Evolutionary conservation across 805 yeast genomes (phyloP).

Genomic region (Metschnikowia continentalis): DNA sequence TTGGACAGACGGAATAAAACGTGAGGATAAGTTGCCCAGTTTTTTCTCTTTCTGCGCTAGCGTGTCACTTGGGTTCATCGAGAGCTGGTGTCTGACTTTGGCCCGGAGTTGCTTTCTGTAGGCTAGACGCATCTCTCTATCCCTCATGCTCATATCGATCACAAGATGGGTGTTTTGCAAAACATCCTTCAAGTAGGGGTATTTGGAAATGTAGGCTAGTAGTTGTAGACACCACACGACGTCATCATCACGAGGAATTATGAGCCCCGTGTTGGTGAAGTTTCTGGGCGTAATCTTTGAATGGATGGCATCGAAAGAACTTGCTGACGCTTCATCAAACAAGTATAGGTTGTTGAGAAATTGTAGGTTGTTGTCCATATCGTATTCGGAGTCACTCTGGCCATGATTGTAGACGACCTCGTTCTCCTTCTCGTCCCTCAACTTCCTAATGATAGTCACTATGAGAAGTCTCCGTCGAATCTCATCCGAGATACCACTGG

Average conservation of each 20-base stretch:
- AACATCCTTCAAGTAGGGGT: slow-evolving; percentile 69
- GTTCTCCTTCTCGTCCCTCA: slow-evolving; percentile 33
- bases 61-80: slow-evolving; percentile 29
- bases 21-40: background rate
- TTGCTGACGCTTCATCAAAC: slow-evolving; percentile 29
- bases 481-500: slow-evolving; percentile 24
- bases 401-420: slow-evolving; percentile 27
- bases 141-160: slow-evolving; percentile 53
- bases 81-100: slow-evolving; percentile 27
- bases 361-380: slow-evolving; percentile 40
- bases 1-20: slow-evolving; percentile 4
- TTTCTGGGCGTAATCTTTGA: slow-evolving; percentile 33
- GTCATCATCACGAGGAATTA: slow-evolving; percentile 91
- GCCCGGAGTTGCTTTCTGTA: slow-evolving; percentile 34
- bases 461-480: slow-evolving; percentile 35
- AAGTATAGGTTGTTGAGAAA: slow-evolving; percentile 38
- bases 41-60: slow-evolving; percentile 25
- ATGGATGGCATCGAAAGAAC: slow-evolving; percentile 24
- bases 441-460: slow-evolving; percentile 33
- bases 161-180: slow-evolving; percentile 75
- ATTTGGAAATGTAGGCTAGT: slow-evolving; percentile 89
- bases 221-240: slow-evolving; percentile 90
- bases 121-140: slow-evolving; percentile 34
- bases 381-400: slow-evolving; percentile 25
- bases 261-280: slow-evolving; percentile 56